Evolutionary conservation across 2,329 filamentous ascomycete genomes (phyloP).

Genomic region (Arthrinium phaeospermum): DNA sequence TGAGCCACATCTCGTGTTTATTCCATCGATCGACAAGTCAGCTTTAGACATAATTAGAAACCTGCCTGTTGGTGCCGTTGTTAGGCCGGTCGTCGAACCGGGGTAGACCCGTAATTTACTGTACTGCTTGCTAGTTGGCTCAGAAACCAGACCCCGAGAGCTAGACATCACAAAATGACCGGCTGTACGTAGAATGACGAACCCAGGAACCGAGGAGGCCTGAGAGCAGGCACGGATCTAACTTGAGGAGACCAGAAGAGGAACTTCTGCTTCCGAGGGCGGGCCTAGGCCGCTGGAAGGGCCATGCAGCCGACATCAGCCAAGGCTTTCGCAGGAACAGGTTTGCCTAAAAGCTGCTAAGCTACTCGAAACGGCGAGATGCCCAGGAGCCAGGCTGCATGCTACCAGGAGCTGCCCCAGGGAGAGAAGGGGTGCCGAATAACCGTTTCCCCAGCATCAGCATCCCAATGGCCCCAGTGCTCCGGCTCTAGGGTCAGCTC

Average conservation of each 20-base stretch:
- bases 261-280: not conserved
- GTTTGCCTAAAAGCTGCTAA: not conserved
- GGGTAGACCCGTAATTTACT: slow-evolving; percentile 6
- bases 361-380: not conserved
- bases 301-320: not conserved
- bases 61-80: not conserved
- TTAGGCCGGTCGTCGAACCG: not conserved
- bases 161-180: not conserved
- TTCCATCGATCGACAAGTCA: slow-evolving; percentile 9
- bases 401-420: not conserved
- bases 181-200: not conserved
- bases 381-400: not conserved
- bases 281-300: not conserved
- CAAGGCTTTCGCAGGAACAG: not conserved
- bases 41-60: not conserved
- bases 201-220: not conserved
- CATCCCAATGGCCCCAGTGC: not conserved
- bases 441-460: not conserved
- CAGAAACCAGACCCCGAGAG: not conserved
- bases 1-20: not conserved
- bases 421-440: not conserved
- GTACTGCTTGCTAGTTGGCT: not conserved
- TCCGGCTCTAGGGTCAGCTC: too few relatives aligned
- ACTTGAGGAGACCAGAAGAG: not conserved
- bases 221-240: not conserved